Percentiles rank a stretch among this genome's conserved stretches.
Conservation (phyloP, 176 grass and related monocot species). For the Musa acuminata region DNA sequence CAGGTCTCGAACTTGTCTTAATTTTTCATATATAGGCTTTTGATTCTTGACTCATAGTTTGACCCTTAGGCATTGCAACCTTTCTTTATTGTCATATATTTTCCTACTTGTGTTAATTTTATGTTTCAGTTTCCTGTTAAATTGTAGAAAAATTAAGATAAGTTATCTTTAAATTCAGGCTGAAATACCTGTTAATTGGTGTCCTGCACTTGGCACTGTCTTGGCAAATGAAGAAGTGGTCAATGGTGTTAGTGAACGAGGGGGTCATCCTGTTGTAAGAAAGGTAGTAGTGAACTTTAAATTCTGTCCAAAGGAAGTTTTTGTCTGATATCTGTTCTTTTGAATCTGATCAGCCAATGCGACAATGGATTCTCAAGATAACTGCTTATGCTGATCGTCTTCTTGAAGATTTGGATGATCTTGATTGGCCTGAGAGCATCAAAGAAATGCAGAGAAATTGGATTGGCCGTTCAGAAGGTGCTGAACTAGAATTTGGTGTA, state of each 20-base stretch:
- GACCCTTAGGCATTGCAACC: background rate
- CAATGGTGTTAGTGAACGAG: slow-evolving; percentile 93
- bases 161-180: slow-evolving; percentile 60
- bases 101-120: slow-evolving; percentile 25
- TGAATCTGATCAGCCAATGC: slow-evolving; percentile 65
- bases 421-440: slow-evolving; percentile 91
- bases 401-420: slow-evolving; percentile 87
- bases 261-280: slow-evolving; percentile 77
- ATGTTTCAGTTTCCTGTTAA: slow-evolving; percentile 14
- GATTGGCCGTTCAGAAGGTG: slow-evolving; percentile 86
- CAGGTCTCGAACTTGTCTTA: slow-evolving; percentile 48
- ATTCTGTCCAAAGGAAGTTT: background rate
- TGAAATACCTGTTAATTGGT: slow-evolving; percentile 98
- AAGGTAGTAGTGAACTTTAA: slow-evolving; percentile 47
- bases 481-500: slow-evolving; percentile 67
- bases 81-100: slow-evolving; percentile 18
- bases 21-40: slow-evolving; percentile 1
- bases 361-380: slow-evolving; percentile 96
- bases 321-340: background rate
- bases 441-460: slow-evolving; percentile 99
- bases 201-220: slow-evolving; percentile 97
- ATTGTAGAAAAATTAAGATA: background rate
- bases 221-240: slow-evolving; percentile 91
- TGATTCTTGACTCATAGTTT: slow-evolving; percentile 1
- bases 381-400: slow-evolving; percentile 89